Evolutionary conservation across 257 asterid genomes (phyloP).

Genomic region (Scutellaria galericulata): DNA sequence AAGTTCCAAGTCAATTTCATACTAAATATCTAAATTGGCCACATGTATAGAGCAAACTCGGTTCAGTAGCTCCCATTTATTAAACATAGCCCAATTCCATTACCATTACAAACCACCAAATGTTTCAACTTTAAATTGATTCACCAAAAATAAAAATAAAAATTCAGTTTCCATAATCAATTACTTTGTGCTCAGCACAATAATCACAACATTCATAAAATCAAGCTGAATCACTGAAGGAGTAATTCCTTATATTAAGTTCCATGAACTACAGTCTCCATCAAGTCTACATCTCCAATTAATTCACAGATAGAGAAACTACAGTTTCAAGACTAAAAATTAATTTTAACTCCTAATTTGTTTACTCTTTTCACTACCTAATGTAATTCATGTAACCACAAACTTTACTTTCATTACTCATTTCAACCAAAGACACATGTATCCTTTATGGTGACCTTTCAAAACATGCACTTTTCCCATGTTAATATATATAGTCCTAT

Average conservation of each 20-base stretch:
- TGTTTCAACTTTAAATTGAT: conserved; percentile 9
- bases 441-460: neutral
- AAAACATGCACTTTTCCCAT: too few species aligned
- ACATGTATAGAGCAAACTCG: too few species aligned
- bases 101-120: neutral
- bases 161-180: neutral
- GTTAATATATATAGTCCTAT: too few species aligned
- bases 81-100: neutral
- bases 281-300: conserved; percentile 1
- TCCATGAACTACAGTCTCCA: conserved; percentile 10
- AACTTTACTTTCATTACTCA: neutral
- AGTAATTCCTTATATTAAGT: neutral
- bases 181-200: conserved; percentile 10
- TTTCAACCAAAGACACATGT: neutral
- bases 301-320: neutral
- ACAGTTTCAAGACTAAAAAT: neutral
- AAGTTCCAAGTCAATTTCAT: too few species aligned
- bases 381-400: conserved; percentile 1
- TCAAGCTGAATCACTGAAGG: neutral
- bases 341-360: neutral
- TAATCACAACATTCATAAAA: conserved; percentile 13
- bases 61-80: neutral
- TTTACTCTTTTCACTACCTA: neutral
- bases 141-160: neutral
- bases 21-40: too few species aligned